Conservation (phyloP, 2,329 filamentous ascomycete genomes). For the Aspergillus intermedius region DNA sequence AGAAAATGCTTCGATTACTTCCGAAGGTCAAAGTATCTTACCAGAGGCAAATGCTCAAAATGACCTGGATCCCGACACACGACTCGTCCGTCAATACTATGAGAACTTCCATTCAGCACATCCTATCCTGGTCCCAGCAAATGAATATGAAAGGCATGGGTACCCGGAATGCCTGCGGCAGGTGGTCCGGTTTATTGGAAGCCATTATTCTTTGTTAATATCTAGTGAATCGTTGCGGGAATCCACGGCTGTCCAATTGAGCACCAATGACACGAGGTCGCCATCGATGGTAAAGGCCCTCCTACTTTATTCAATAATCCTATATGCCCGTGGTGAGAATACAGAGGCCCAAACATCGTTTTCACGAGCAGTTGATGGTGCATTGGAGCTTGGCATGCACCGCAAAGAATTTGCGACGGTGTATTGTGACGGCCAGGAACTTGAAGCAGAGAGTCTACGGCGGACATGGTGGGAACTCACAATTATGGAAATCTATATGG, state of each 20-base stretch:
- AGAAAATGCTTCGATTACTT: background rate
- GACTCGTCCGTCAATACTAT: slow-evolving; percentile 45
- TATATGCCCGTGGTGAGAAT: slow-evolving; percentile 29
- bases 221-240: slow-evolving; percentile 19
- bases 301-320: slow-evolving; percentile 30
- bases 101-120: slow-evolving; percentile 48
- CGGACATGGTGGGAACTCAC: slow-evolving; percentile 84
- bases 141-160: slow-evolving; percentile 30
- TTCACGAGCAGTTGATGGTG: slow-evolving; percentile 59
- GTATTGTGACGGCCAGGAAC: slow-evolving; percentile 41
- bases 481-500: slow-evolving; percentile 71
- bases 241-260: slow-evolving; percentile 18
- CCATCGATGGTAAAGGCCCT: slow-evolving; percentile 33
- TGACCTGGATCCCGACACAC: slow-evolving; percentile 7
- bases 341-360: slow-evolving; percentile 40
- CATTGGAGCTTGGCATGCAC: slow-evolving; percentile 69
- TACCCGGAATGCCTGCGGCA: slow-evolving; percentile 43
- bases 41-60: background rate
- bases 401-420: slow-evolving; percentile 51
- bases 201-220: slow-evolving; percentile 40
- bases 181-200: slow-evolving; percentile 48
- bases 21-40: background rate
- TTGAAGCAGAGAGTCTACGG: slow-evolving; percentile 74
- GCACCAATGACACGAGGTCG: slow-evolving; percentile 19
- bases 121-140: slow-evolving; percentile 48